These are phyloP conservation scores for Xylona heveae DNA, from an alignment of 495 filamentous ascomycete species.

Conservation along the genomic window DNA sequence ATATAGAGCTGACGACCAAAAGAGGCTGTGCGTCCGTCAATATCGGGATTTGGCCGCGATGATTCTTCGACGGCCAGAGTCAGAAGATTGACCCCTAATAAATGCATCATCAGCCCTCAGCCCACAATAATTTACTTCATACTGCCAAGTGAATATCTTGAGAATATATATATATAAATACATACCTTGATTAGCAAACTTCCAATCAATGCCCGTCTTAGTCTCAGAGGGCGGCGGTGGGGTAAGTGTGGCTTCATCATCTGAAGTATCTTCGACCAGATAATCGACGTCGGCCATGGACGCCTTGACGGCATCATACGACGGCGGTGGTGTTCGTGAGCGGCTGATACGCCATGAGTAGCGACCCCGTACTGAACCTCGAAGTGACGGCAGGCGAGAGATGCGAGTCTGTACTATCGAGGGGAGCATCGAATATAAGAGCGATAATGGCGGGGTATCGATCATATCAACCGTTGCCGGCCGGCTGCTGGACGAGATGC, in stretches of 20 bases:
- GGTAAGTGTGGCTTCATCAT: conserved; percentile 1
- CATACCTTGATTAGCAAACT: conserved; percentile 23
- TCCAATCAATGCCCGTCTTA: conserved; percentile 21
- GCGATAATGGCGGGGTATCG: conserved; percentile 3
- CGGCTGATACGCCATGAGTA: conserved; percentile 2
- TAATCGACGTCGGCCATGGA: conserved; percentile 4
- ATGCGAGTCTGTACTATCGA: conserved; percentile 10
- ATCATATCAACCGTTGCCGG: conserved; percentile 1
- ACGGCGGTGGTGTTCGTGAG: conserved; percentile 9
- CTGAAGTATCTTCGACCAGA: not conserved
- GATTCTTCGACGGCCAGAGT: conserved; percentile 17
- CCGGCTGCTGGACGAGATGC: too few species aligned
- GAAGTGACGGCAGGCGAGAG: conserved; percentile 9
- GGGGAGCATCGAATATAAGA: conserved; percentile 11
- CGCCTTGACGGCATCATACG: conserved; percentile 6
- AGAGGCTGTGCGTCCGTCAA: conserved; percentile 11
- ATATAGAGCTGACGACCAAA: conserved; percentile 48
- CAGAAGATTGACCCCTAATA: conserved; percentile 17
- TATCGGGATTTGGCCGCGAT: conserved; percentile 6
- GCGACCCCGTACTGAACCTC: conserved; percentile 4
- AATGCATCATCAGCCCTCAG: not conserved
- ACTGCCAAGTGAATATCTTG: not conserved
- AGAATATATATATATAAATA: too few species aligned
- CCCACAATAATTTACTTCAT: not conserved
- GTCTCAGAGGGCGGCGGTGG: conserved; percentile 8